A percentile compares a stretch with the other conserved stretches of the same genome.
Evolutionary conservation across 225 moss, liverwort and hornwort genomes (phyloP).

Genomic region (Climacium dendroides): DNA sequence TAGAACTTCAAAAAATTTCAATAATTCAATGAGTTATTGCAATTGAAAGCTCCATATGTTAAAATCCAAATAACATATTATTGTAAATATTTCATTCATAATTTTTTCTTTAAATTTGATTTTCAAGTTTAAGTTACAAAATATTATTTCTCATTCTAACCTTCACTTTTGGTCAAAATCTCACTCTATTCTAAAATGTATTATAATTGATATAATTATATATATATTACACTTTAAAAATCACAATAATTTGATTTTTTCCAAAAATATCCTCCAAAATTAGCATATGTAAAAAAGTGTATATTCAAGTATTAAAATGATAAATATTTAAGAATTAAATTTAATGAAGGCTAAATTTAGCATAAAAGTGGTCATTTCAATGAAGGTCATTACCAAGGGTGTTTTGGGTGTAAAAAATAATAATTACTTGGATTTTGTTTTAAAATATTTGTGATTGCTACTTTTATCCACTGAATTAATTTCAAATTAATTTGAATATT

Average conservation of each 20-base stretch:
- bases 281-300: accelerated
- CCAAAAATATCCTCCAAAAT: not conserved
- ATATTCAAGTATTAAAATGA: too few species aligned
- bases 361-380: not conserved
- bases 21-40: too few species aligned
- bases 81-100: not conserved
- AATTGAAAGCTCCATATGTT: too few species aligned
- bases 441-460: not conserved
- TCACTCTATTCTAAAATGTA: not conserved
- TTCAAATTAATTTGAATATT: not conserved
- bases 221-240: not conserved
- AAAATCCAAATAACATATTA: not conserved
- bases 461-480: accelerated
- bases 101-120: not conserved
- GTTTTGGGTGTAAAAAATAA: not conserved
- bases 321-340: not conserved
- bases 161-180: not conserved
- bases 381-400: not conserved
- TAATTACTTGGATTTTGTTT: not conserved
- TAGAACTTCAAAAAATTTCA: not conserved
- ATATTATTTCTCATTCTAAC: not conserved
- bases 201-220: not conserved
- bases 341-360: not conserved
- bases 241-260: not conserved
- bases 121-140: not conserved